phyloP scores from a whole-genome alignment of 257 asterid species.

The Schizonepeta tenuifolia region DNA sequence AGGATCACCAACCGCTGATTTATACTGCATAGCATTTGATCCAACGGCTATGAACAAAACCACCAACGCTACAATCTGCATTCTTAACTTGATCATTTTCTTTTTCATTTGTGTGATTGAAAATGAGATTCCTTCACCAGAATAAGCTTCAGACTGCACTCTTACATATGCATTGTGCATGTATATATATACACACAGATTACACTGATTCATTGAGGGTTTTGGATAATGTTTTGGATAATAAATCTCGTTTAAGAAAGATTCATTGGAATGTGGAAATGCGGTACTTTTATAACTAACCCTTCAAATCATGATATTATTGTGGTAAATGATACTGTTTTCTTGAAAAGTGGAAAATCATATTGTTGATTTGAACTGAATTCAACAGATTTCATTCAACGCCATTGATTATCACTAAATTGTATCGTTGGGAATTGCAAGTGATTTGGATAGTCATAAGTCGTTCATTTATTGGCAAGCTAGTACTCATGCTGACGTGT shows the following conservation, averaged over 20 bases:
- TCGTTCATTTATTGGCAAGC: not conserved
- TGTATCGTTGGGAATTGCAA: not conserved
- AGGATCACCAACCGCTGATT: conserved; percentile 64
- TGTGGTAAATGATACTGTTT: too few species aligned
- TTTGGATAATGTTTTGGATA: conserved; percentile 9
- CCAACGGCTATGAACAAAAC: conserved; percentile 4
- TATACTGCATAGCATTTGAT: not conserved
- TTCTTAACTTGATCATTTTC: not conserved
- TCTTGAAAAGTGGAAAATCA: too few species aligned
- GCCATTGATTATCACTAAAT: not conserved
- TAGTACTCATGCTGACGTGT: not conserved
- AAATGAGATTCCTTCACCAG: too few species aligned
- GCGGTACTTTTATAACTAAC: not conserved
- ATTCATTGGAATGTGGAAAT: not conserved
- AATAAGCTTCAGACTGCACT: not conserved
- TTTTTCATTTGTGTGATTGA: too few species aligned
- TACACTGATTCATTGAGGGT: not conserved
- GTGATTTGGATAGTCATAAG: not conserved
- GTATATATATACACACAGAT: not conserved
- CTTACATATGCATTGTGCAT: not conserved
- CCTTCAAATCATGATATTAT: not conserved
- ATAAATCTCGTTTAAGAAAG: not conserved
- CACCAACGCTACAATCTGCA: not conserved
- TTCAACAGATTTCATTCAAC: not conserved
- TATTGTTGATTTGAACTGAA: not conserved